Base-by-base conservation (phyloP, 495 filamentous ascomycete species). In the Hypomontagnella submonticulosa region DNA sequence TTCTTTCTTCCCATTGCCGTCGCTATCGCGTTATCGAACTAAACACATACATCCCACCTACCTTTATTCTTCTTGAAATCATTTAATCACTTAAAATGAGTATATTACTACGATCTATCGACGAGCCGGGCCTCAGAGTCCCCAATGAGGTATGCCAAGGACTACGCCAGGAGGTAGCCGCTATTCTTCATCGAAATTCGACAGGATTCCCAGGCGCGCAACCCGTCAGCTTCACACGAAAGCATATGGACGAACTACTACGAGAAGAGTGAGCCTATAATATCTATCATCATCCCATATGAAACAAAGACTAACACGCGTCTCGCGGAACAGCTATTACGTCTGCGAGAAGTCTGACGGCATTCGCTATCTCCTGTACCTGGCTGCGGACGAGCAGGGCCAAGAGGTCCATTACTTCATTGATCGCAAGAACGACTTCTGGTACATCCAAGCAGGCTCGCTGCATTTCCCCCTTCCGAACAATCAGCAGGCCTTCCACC, bases 261-360 rank as follows among this genome's bases (percentile, higher is more conserved):
- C 83, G 82, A 37, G 80, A 88, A 52, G 95, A 98, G 86, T 89
- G 66, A 67, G 84, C 77, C 2, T 3, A 20, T 40, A 55, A 10
- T 40, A 19, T 20, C 37, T 51, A n/a, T n/a, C n/a, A n/a, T n/a
- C n/a, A n/a, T n/a, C n/a, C n/a, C n/a, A n/a, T n/a, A n/a, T n/a
- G n/a, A n/a, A n/a, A n/a, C n/a, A n/a, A 9, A 41, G 8, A 44
- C 65, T 63, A 44, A 54, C 38, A 34, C 42, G 32, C 10, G 12
- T 9, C 36, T 41, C 51, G 15, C 43, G 15, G 5, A 44, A 10
- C 57, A 89, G 87, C 75, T 99, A 97, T 78, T 98, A 91, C 72
- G 90, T 99, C 66, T 97, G 95, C 81, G 95, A 99, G 78, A 99
- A 99, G 77, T 96, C 94, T 0, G 95, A 99, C 72, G 95, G 95